phyloP scores from a whole-genome alignment of 1,284 basidiomycete species.

The Tremellales sp. region DNA sequence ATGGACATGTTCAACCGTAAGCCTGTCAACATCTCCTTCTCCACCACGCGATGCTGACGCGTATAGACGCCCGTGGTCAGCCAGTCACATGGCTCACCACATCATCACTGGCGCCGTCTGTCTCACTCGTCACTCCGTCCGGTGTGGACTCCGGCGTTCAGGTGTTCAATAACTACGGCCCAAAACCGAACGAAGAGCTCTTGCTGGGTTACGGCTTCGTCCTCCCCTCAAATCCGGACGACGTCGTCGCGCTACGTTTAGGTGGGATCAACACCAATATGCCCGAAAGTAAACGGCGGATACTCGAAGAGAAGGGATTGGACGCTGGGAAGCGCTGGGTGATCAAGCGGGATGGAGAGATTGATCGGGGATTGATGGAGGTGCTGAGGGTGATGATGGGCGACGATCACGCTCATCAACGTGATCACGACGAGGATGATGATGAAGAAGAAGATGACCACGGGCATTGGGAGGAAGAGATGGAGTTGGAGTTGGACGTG shows the following conservation, averaged over 20 bases:
- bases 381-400: conserved; percentile 49
- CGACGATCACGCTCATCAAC: conserved; percentile 36
- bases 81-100: conserved; percentile 74
- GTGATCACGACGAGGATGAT: conserved; percentile 15
- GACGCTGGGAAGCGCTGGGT: conserved; percentile 55
- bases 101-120: conserved; percentile 44
- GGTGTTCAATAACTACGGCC: conserved; percentile 71
- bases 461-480: conserved; percentile 55
- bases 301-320: conserved; percentile 19
- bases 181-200: conserved; percentile 71
- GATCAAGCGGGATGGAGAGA: conserved; percentile 58
- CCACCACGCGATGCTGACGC: not conserved
- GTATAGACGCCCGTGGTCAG: conserved; percentile 54
- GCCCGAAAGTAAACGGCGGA: conserved; percentile 15
- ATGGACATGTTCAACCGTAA: conserved; percentile 77
- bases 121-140: conserved; percentile 34
- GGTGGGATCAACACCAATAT: conserved; percentile 43
- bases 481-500: conserved; percentile 58
- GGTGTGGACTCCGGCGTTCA: conserved; percentile 54
- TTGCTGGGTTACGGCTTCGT: conserved; percentile 85
- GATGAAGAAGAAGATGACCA: conserved; percentile 51
- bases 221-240: conserved; percentile 69
- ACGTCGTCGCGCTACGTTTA: conserved; percentile 73
- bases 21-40: conserved; percentile 3
- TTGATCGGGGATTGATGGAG: conserved; percentile 60